Conservation (phyloP, 2,329 filamentous ascomycete species). For the Alternaria consortialis region DNA sequence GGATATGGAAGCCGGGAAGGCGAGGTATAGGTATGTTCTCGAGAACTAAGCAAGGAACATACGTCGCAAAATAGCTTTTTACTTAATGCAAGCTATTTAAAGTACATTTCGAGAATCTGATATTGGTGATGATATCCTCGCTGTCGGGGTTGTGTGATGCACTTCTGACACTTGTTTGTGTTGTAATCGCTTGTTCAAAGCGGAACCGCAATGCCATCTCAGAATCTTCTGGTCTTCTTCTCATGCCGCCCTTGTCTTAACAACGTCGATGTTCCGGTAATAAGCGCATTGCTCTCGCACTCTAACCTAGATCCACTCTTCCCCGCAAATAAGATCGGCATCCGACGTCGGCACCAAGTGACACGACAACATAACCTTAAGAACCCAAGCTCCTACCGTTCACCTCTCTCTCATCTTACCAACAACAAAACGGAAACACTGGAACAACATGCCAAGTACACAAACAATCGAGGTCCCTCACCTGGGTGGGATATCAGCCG, state of each 20-base stretch:
- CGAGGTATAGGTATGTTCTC: slow-evolving; percentile 53
- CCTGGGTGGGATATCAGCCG: slow-evolving; percentile 60
- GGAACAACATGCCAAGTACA: slow-evolving; percentile 39
- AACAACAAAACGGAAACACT: not conserved
- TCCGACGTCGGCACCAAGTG: not conserved
- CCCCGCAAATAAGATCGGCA: not conserved
- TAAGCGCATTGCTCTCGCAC: not conserved
- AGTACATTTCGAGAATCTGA: not conserved
- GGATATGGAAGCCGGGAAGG: slow-evolving; percentile 66
- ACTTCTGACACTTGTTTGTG: not conserved
- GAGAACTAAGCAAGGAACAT: slow-evolving; percentile 27
- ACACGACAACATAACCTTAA: slow-evolving; percentile 3
- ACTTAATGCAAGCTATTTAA: not conserved
- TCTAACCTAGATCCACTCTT: not conserved
- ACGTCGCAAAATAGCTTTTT: not conserved
- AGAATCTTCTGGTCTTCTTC: not conserved
- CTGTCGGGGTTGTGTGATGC: not conserved
- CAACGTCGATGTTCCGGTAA: not conserved
- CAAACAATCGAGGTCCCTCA: slow-evolving; percentile 58
- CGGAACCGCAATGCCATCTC: not conserved
- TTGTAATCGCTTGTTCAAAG: not conserved
- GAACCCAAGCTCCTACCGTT: not conserved
- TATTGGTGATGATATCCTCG: not conserved
- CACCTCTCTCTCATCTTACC: not conserved
- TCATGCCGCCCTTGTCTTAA: not conserved